Evolutionary conservation across 371 early-diverging fungal genomes (phyloP).

Genomic region (Conidiobolus incongruus): DNA sequence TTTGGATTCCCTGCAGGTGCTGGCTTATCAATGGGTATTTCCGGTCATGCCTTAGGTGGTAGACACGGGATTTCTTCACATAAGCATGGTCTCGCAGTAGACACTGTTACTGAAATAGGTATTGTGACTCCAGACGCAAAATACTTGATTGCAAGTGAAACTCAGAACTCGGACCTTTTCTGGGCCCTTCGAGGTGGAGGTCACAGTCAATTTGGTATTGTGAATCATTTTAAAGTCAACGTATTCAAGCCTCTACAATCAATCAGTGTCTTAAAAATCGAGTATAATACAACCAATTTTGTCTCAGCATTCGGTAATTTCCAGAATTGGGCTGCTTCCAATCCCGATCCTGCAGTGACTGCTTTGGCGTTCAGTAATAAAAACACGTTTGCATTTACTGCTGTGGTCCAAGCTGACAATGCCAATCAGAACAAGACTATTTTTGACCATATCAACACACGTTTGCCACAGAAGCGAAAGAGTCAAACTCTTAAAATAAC

Average conservation of each 20-base stretch:
- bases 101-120: conserved; percentile 17
- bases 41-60: conserved; percentile 16
- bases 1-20: conserved; percentile 12
- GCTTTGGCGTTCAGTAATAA: background rate
- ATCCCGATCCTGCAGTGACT: background rate
- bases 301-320: background rate
- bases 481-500: too few relatives aligned
- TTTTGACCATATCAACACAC: background rate
- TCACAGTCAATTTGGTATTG: conserved; percentile 23
- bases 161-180: conserved; percentile 21
- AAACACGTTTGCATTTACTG: background rate
- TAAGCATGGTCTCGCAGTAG: conserved; percentile 15
- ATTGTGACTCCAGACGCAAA: conserved; percentile 22
- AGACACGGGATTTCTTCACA: conserved; percentile 18
- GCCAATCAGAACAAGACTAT: background rate
- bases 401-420: background rate
- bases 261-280: conserved; percentile 2
- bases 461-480: background rate
- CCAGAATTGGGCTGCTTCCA: background rate
- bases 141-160: conserved; percentile 13
- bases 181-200: conserved; percentile 35
- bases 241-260: conserved; percentile 9
- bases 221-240: conserved; percentile 14
- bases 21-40: conserved; percentile 13
- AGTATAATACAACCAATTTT: background rate